Base-by-base conservation (phyloP, 352 stramenopile genomes). In the Plasmopara halstedii region DNA sequence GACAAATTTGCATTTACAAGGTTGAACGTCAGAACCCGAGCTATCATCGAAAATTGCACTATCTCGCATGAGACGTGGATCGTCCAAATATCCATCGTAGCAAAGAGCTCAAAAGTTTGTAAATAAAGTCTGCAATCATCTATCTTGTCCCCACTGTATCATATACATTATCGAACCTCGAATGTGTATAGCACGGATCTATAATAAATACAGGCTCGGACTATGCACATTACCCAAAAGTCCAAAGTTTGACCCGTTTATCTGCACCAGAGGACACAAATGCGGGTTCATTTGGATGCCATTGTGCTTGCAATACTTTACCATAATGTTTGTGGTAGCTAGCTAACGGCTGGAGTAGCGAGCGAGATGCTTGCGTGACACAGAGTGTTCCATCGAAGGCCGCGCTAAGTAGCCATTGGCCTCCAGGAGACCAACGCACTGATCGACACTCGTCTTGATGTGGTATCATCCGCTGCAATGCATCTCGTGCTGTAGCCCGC, bases 211-310 rank as follows among this genome's bases (percentile, higher is more conserved):
- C 11, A 29, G 3, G 25, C 25, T 29, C n/a, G n/a, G n/a, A n/a
- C n/a, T n/a, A n/a, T n/a, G n/a, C n/a, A n/a, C n/a, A n/a, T n/a
- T 41, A 74, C 1, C 46, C 32, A 22, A 84, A 84, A 1, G 46
- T 44, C 76, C 69, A 88, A 19, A 85, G 67, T 40, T 84, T 83
- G 23, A 88, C 67, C 33, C 67, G 42, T 40, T 88, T 85, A 38
- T 88, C 73, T 7, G 76, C 73, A 1, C 73, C 67, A 2, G 67
- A 73, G 0, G 75, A 82, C 15, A 83, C 53, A n/a, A 85, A 56
- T n/a, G 68, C 72, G 15, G 77, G 74, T 23, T 58, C 42, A 5
- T 46, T 68, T 6, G 75, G 60, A 37, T 86, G 71, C 80, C 80
- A 92, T 29, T 72, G 52, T 0, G 66, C 67, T 50, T 86, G 73